Evolutionary conservation across 768 basidiomycete species (phyloP).

Genomic region (Sarcomyxa edulis): DNA sequence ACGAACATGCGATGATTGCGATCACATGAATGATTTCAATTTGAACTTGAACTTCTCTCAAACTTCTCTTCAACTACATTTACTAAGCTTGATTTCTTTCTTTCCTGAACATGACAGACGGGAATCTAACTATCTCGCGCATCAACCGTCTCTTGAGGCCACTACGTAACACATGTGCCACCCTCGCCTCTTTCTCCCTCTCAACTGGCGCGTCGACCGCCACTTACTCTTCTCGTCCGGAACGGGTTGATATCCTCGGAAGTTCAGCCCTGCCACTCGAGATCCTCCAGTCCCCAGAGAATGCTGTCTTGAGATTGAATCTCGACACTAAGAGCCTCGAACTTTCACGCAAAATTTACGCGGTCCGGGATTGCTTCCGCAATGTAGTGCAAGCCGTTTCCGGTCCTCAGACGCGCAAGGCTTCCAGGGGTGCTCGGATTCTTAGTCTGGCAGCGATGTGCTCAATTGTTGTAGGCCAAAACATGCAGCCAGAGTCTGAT

Average conservation of each 20-base stretch:
- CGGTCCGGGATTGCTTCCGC: constrained; percentile 50
- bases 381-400: constrained; percentile 36
- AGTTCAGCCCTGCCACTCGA: constrained; percentile 26
- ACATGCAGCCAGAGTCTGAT: constrained; percentile 28
- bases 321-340: constrained; percentile 32
- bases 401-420: neutral
- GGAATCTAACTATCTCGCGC: constrained; percentile 33
- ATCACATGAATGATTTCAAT: too few species aligned
- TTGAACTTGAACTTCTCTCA: too few species aligned
- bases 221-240: constrained; percentile 5
- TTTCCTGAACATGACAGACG: too few species aligned
- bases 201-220: constrained; percentile 2
- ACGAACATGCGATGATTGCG: too few species aligned
- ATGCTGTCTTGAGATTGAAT: constrained; percentile 23
- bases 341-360: constrained; percentile 43
- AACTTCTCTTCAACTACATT: too few species aligned
- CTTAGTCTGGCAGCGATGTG: constrained; percentile 42
- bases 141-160: constrained; percentile 43
- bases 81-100: too few species aligned
- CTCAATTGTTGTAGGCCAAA: constrained; percentile 39
- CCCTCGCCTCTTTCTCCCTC: constrained; percentile 13
- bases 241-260: neutral
- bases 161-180: constrained; percentile 40
- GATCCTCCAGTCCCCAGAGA: constrained; percentile 32
- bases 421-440: constrained; percentile 9